Evolutionary conservation across 768 basidiomycete genomes (phyloP), one percentile per base, ranked within the genome.

Genomic region (Kwoniella bestiolae): DNA sequence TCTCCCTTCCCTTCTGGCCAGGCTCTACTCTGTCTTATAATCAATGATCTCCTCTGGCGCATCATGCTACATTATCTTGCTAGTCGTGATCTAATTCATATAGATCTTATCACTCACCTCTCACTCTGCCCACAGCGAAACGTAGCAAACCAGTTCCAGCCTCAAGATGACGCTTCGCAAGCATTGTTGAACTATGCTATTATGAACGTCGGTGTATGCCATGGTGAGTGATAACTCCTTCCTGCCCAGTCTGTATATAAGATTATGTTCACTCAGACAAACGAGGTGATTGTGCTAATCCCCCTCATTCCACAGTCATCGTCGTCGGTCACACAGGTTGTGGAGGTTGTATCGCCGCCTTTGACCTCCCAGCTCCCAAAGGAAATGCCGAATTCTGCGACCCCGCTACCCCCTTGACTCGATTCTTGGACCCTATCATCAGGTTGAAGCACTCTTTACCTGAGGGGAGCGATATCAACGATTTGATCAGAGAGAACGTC

Each of bases 101-200:
- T 38, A 16, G 35, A 0, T 38, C 35, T 11, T 16, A 8, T 38
- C 35, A 11, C 35, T 38, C 11, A 38, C 16, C 5, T 3, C 9
- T 11, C 6, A 38, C 16, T 38, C 35, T 5, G 18, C 32, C 29
- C 89, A 29, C 88, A 92, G 80, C 84, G 92, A 51, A 94, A 94
- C 80, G 88, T 94, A 69, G 92, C 91, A 58, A 94, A 95, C 89
- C 92, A 92, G 82, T 85, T 92, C 77, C 88, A 86, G 60, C 82
- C 84, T 3, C 80, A 88, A 60, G 93, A 95, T 78, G 85, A 86
- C 64, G 92, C 86, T 74, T 87, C 86, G 0, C 84, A 87, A 57
- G 85, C 92, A 0, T 89, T 90, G 9, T 84, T 94, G 64, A 82
- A 86, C 12, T 95, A 88, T 78, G 92, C 91, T 18, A 83, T 94